A percentile compares a stretch with the other conserved stretches of the same genome.
Conservation (phyloP, 352 stramenopile species). For the Peronospora farinosa region DNA sequence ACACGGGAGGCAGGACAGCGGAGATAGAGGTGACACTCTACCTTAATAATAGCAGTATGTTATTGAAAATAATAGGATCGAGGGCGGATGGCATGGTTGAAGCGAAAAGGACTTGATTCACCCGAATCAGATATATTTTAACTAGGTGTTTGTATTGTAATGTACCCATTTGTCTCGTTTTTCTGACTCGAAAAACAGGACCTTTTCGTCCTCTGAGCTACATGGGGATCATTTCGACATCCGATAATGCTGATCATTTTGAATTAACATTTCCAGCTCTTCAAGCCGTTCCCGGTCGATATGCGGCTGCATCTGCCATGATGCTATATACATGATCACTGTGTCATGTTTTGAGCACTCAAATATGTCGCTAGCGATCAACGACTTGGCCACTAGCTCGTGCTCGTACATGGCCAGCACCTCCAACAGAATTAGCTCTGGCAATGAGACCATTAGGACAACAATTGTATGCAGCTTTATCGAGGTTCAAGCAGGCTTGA, state of each 20-base stretch:
- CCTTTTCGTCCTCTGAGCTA: background rate
- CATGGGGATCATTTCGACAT: background rate
- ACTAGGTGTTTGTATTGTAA: conserved; percentile 12
- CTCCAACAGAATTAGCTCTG: conserved; percentile 57
- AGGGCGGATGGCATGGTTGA: conserved; percentile 10
- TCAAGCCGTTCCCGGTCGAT: conserved; percentile 56
- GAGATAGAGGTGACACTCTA: conserved; percentile 8
- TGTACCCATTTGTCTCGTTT: conserved; percentile 14
- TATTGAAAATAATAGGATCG: background rate
- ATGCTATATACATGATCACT: conserved; percentile 69
- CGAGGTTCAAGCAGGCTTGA: background rate
- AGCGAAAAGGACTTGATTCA: too few relatives aligned
- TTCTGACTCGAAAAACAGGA: conserved; percentile 13
- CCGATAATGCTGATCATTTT: conserved; percentile 57
- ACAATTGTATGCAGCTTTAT: conserved; percentile 9
- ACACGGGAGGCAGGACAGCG: background rate
- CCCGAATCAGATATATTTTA: conserved; percentile 20
- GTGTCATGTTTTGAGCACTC: conserved; percentile 63
- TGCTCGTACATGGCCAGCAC: conserved; percentile 71
- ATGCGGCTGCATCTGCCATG: conserved; percentile 84
- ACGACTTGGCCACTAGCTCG: conserved; percentile 70
- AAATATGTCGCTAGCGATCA: conserved; percentile 66
- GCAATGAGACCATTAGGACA: conserved; percentile 1
- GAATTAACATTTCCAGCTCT: conserved; percentile 54
- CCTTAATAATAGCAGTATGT: background rate